Conservation (phyloP, 116 monocot species). For the Phalaenopsis hybrid region DNA sequence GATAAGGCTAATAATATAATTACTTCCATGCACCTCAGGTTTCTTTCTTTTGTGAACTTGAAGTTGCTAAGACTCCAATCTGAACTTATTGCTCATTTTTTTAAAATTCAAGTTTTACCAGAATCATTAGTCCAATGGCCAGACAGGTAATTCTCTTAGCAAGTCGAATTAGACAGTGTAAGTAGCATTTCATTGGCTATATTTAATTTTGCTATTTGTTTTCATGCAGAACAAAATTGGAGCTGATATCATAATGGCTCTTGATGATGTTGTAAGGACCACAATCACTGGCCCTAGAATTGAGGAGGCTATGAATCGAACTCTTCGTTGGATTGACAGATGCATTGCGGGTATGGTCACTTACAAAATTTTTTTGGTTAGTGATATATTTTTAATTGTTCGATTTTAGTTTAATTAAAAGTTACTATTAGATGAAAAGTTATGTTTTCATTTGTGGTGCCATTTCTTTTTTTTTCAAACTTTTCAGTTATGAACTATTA, state of each 20-base stretch:
- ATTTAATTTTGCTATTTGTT: neutral
- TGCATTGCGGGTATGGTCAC: conserved; percentile 79
- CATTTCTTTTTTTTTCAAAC: neutral
- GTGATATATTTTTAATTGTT: neutral
- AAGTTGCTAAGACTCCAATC: neutral
- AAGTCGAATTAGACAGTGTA: neutral
- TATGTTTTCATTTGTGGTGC: neutral
- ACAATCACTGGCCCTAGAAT: conserved; percentile 97
- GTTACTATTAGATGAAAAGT: neutral
- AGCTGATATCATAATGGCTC: conserved; percentile 99
- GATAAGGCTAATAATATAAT: neutral
- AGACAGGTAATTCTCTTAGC: neutral
- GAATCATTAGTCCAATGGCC: neutral
- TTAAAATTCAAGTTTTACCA: neutral
- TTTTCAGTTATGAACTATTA: neutral
- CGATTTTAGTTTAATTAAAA: neutral
- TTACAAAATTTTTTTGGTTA: neutral
- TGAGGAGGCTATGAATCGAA: conserved; percentile 97
- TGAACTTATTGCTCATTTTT: neutral
- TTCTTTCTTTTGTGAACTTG: neutral
- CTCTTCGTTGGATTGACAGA: conserved; percentile 98
- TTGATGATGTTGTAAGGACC: conserved; percentile 98
- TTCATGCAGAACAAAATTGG: conserved; percentile 91
- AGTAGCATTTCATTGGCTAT: neutral
- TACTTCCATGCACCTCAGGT: neutral